Base-by-base conservation (phyloP, 2,329 filamentous ascomycete species). In the Blastomyces parvus region DNA sequence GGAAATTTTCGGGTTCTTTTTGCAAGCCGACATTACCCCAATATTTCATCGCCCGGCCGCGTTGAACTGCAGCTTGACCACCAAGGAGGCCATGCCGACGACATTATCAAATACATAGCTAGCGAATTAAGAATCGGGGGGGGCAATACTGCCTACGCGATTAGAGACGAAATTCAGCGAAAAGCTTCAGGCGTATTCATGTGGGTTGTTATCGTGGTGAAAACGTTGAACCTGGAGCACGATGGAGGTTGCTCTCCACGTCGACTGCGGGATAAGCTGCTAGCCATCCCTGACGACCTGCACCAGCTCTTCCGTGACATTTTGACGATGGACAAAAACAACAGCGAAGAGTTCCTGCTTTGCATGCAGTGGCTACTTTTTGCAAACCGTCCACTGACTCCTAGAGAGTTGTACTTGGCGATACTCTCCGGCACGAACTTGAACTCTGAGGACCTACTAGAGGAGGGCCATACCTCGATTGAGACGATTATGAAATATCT, bases 111-210 rank as follows among this genome's bases (percentile, higher is more conserved):
- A 1, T 72, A 70, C 22, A n/a, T 69, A 11, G 22, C 11, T 7
- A 64, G 38, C 25, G 53, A 58, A 9, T 65, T 71, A 7, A 30
- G 33, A 53, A 56, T 67, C 40, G 69, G 71, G 2, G 65, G 68
- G 2, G 63, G 64, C 2, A 67, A 40, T 0, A 65, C 77, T 48
- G 59, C 66, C 60, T 9, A 22, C 0, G 62, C 75, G n/a, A 62
- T 83, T 40, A 60, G 66, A 61, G 11, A 19, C 0, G 62, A 75
- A 22, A 62, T 83, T 36, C 69, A 73, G 0, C 38, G 71, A 1
- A 80, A 77, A 50, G 73, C 79, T 1, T 70, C 74, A 0, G 76
- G 77, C 0, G 70, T 82, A 0, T 82, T 83, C 25, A 70, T 82
- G 64, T 82, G 80, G 78, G 76, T 76, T 1, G 73, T 79, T 0